Percentiles rank a stretch among this genome's conserved stretches.
Evolutionary conservation across 2,329 filamentous ascomycete species (phyloP).

Genomic region (Fusarium verrucosum): DNA sequence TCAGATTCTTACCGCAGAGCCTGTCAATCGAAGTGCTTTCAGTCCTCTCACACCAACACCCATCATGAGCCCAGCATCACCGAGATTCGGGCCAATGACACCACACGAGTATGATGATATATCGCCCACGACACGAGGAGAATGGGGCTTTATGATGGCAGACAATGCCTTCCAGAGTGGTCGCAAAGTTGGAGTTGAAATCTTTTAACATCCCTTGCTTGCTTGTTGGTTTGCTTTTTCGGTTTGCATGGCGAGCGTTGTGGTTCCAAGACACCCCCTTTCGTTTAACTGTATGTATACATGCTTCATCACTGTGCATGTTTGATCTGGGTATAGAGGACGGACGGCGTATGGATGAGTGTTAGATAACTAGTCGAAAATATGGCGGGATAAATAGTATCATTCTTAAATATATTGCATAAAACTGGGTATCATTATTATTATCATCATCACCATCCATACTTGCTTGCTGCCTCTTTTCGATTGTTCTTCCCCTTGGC

Average conservation of each 20-base stretch:
- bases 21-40: conserved; percentile 32
- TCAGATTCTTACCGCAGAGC: conserved; percentile 51
- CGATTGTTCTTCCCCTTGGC: conserved; percentile 81
- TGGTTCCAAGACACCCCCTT: conserved; percentile 20
- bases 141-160: conserved; percentile 70
- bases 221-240: not conserved
- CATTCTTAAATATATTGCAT: conserved; percentile 19
- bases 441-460: conserved; percentile 73
- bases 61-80: conserved; percentile 36
- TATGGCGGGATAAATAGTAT: conserved; percentile 1
- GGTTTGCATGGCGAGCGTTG: conserved; percentile 18
- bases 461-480: conserved; percentile 81
- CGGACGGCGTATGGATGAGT: conserved; percentile 7
- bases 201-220: conserved; percentile 18
- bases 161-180: conserved; percentile 56
- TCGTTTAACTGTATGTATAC: conserved; percentile 5
- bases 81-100: conserved; percentile 59
- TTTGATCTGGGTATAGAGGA: conserved; percentile 21
- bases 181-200: conserved; percentile 60
- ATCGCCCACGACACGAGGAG: conserved; percentile 68
- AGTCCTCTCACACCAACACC: conserved; percentile 39
- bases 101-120: conserved; percentile 70
- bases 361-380: not conserved
- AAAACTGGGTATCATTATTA: conserved; percentile 43
- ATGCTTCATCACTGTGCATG: conserved; percentile 10